These are phyloP conservation scores for Candida suzukii DNA, from an alignment of 805 yeast genomes.

Conservation along the genomic window DNA sequence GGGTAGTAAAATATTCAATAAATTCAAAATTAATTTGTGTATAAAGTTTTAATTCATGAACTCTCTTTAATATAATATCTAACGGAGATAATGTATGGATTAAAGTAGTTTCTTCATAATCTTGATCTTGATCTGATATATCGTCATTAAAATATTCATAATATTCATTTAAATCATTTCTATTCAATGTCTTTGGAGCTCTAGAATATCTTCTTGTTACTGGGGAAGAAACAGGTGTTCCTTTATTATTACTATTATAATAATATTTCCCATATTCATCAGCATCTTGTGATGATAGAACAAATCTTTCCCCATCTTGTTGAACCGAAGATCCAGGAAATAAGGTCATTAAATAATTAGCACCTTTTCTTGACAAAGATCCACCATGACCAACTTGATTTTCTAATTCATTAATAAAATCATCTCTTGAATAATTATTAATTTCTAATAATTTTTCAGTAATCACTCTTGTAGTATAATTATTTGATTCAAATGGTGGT, in stretches of 20 bases:
- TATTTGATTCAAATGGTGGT: not conserved
- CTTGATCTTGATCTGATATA: not conserved
- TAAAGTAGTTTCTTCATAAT: not conserved
- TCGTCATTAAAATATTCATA: not conserved
- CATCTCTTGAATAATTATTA: not conserved
- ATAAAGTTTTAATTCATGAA: slow-evolving; percentile 4
- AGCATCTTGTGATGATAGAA: slow-evolving; percentile 2
- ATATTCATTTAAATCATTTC: not conserved
- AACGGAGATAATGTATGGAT: not conserved
- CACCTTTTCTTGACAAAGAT: slow-evolving; percentile 2
- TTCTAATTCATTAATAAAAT: not conserved
- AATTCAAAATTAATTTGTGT: slow-evolving; percentile 6
- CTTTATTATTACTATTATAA: not conserved
- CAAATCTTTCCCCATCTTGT: not conserved
- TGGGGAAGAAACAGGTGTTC: no score
- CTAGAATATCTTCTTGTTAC: no score
- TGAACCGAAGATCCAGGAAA: slow-evolving; percentile 3
- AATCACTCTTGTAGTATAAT: not conserved
- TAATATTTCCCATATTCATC: not conserved
- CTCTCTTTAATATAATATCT: not conserved
- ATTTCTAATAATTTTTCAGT: not conserved
- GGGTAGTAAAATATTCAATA: slow-evolving; percentile 8
- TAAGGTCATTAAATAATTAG: slow-evolving; percentile 4
- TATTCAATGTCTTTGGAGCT: not conserved
- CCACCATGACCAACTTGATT: not conserved